Evolutionary conservation across 2,329 filamentous ascomycete genomes (phyloP).

Genomic region (Pseudogymnoascus sp.): DNA sequence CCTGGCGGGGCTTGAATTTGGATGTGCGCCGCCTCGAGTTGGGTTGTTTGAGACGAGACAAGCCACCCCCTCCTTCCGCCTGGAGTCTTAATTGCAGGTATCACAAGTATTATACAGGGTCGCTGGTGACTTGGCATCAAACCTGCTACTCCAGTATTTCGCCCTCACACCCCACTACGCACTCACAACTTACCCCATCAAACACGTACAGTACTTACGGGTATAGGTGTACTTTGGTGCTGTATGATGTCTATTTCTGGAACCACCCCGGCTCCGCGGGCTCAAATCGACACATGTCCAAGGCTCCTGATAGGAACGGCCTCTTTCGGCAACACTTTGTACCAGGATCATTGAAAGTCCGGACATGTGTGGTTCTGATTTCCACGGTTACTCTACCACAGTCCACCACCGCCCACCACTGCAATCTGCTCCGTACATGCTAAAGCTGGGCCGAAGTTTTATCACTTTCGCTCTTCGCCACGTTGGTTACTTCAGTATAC

Average conservation of each 20-base stretch:
- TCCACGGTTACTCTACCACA: background rate
- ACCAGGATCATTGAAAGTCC: constrained; percentile 3
- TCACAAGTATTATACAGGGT: constrained; percentile 8
- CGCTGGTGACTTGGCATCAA: constrained; percentile 1
- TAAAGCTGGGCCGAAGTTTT: constrained; percentile 4
- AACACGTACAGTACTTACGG: background rate
- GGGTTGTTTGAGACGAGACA: constrained; percentile 6
- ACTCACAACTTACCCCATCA: background rate
- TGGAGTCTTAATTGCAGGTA: constrained; percentile 7
- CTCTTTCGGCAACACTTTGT: background rate
- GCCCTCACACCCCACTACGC: background rate
- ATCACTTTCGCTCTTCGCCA: background rate
- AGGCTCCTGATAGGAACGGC: constrained; percentile 3
- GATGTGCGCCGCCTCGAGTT: background rate
- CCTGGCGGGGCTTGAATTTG: background rate
- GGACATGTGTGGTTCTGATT: background rate
- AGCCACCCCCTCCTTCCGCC: constrained; percentile 7
- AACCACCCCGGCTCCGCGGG: background rate
- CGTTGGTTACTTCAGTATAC: background rate
- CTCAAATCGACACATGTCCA: constrained; percentile 3
- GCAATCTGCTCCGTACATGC: background rate
- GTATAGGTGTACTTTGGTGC: background rate
- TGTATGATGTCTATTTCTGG: background rate
- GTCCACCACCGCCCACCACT: background rate
- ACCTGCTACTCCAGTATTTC: constrained; percentile 2